Evolutionary conservation across 2,329 filamentous ascomycete genomes (phyloP).

Genomic region (Ascochyta clinopodiicola): DNA sequence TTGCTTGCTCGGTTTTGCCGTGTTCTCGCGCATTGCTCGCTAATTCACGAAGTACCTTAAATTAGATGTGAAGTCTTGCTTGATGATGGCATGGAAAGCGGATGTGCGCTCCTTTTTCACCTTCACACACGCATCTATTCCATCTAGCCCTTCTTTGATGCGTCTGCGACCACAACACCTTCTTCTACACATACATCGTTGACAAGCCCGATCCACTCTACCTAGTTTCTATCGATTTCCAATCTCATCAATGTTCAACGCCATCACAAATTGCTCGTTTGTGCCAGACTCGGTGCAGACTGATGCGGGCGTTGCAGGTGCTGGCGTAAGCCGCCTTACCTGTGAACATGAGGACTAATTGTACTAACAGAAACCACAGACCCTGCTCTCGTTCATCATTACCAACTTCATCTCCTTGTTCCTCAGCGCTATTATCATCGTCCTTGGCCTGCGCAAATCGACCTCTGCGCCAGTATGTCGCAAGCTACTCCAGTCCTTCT

Average conservation of each 20-base stretch:
- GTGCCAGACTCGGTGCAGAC: slow-evolving; percentile 56
- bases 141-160: not conserved
- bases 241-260: slow-evolving; percentile 10
- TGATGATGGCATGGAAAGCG: slow-evolving; percentile 31
- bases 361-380: slow-evolving; percentile 34
- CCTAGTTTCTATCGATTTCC: not conserved
- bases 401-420: slow-evolving; percentile 65
- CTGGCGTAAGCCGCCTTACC: slow-evolving; percentile 55
- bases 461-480: slow-evolving; percentile 61
- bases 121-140: not conserved
- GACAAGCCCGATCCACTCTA: not conserved
- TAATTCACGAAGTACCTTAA: slow-evolving; percentile 21
- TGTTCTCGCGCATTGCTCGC: slow-evolving; percentile 24
- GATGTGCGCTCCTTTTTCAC: slow-evolving; percentile 29
- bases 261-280: slow-evolving; percentile 49
- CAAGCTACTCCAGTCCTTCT: slow-evolving; percentile 70
- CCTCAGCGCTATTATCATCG: slow-evolving; percentile 63
- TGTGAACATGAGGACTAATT: not conserved
- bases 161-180: slow-evolving; percentile 2
- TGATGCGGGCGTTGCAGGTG: slow-evolving; percentile 65
- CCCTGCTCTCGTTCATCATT: slow-evolving; percentile 71
- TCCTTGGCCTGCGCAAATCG: slow-evolving; percentile 59
- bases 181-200: not conserved
- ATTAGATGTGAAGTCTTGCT: slow-evolving; percentile 24
- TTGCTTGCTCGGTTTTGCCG: slow-evolving; percentile 19